Percentiles rank a stretch among this genome's conserved stretches.
Conservation (phyloP, 1,284 basidiomycete species). For the Irpex sp. region DNA sequence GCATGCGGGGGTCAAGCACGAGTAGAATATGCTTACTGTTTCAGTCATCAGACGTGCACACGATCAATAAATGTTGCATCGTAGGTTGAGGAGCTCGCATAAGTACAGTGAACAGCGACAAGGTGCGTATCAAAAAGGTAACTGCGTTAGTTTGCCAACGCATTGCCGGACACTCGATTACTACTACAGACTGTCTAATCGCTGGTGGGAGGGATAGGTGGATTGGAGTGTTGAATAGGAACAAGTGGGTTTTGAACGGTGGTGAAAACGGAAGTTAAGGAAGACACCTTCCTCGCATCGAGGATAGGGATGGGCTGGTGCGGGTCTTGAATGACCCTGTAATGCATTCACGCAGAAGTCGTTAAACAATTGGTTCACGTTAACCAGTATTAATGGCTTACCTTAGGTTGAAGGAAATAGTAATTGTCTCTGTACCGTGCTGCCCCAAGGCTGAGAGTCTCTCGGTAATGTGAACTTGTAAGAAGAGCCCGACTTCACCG, state of each 20-base stretch:
- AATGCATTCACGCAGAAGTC: not conserved
- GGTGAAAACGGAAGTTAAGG: slow-evolving; percentile 18
- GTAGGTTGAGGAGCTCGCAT: too few relatives aligned
- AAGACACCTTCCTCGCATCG: slow-evolving; percentile 20
- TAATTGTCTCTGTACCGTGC: slow-evolving; percentile 21
- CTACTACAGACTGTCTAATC: not conserved
- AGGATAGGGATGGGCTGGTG: not conserved
- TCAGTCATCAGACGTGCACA: too few relatives aligned
- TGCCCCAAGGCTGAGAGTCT: slow-evolving; percentile 19
- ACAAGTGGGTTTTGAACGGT: not conserved
- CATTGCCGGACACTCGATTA: not conserved
- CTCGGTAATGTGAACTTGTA: slow-evolving; percentile 6
- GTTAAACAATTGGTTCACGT: slow-evolving; percentile 10
- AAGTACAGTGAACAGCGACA: too few relatives aligned
- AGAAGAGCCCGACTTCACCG: not conserved
- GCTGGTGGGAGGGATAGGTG: not conserved
- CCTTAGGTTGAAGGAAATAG: slow-evolving; percentile 25
- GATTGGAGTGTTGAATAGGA: not conserved
- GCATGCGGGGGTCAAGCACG: too few relatives aligned
- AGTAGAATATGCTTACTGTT: too few relatives aligned
- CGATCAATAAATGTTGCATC: too few relatives aligned
- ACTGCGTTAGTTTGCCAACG: not conserved
- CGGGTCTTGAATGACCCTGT: not conserved
- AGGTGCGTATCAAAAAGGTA: too few relatives aligned
- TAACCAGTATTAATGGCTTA: slow-evolving; percentile 15